These are phyloP conservation scores for Fusarium liriodendri DNA, from an alignment of 2,329 filamentous ascomycete genomes.

Conservation along the genomic window DNA sequence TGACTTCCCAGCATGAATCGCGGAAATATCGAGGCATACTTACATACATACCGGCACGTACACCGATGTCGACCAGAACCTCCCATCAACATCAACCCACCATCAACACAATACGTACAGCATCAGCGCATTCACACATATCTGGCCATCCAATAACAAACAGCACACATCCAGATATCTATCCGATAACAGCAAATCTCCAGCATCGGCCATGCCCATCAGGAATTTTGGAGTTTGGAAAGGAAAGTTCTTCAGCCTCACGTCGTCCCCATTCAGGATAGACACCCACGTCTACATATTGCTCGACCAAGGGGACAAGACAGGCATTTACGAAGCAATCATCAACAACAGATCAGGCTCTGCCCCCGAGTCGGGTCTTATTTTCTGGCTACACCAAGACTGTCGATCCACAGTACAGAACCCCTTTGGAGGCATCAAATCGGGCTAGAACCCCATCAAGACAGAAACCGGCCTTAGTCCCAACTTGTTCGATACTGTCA, in stretches of 20 bases:
- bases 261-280: background rate
- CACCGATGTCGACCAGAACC: background rate
- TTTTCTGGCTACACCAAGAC: constrained; percentile 1
- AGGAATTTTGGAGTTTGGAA: background rate
- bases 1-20: background rate
- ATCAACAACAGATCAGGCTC: background rate
- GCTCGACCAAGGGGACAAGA: background rate
- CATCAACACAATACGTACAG: background rate
- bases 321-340: background rate
- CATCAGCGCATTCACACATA: background rate
- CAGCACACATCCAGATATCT: background rate
- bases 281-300: background rate
- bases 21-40: background rate
- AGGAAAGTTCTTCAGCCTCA: background rate
- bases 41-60: background rate
- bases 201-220: background rate
- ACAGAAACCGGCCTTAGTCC: background rate
- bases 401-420: background rate
- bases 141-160: background rate
- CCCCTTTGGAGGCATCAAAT: background rate
- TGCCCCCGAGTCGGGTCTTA: background rate
- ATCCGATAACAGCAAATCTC: background rate
- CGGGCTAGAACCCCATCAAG: background rate
- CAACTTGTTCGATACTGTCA: background rate
- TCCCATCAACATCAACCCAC: background rate